A percentile compares a stretch with the other conserved stretches of the same genome.
These are phyloP conservation scores for Botrytis tulipae DNA, from an alignment of 2,329 filamentous ascomycete genomes.

Conservation along the genomic window DNA sequence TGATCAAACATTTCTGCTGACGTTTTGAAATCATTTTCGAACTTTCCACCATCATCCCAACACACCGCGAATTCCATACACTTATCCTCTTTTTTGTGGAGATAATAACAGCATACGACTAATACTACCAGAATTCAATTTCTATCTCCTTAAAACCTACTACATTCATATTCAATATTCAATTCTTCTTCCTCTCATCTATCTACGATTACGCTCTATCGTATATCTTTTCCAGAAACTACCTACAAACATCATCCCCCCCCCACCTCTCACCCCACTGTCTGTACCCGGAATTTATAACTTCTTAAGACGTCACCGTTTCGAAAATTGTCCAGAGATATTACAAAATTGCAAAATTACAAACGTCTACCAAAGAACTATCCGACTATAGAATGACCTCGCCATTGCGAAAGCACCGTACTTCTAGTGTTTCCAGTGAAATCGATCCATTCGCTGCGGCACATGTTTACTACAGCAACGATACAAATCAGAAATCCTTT, in stretches of 20 bases:
- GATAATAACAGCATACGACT: not conserved
- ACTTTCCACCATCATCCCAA: slow-evolving; percentile 4
- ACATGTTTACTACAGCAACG: slow-evolving; percentile 37
- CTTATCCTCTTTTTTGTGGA: not conserved
- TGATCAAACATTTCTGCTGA: slow-evolving; percentile 3
- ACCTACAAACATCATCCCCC: not conserved
- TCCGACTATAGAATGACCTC: slow-evolving; percentile 29
- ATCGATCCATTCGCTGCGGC: slow-evolving; percentile 37
- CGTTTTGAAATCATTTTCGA: not conserved
- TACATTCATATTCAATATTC: not conserved
- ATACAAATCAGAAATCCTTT: slow-evolving; percentile 29
- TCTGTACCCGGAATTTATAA: not conserved
- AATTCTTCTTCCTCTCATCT: not conserved
- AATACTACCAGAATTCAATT: not conserved
- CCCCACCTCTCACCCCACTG: not conserved
- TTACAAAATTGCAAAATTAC: not conserved
- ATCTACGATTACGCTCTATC: not conserved
- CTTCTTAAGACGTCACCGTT: not conserved
- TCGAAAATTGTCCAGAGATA: not conserved
- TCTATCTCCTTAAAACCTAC: not conserved
- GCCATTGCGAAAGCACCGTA: slow-evolving; percentile 26
- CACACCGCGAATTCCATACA: not conserved
- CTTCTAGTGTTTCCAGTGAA: slow-evolving; percentile 31
- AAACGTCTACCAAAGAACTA: not conserved
- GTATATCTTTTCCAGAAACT: not conserved